phyloP scores from a whole-genome alignment of 257 asterid genomes.

The Gentiana dahurica region DNA sequence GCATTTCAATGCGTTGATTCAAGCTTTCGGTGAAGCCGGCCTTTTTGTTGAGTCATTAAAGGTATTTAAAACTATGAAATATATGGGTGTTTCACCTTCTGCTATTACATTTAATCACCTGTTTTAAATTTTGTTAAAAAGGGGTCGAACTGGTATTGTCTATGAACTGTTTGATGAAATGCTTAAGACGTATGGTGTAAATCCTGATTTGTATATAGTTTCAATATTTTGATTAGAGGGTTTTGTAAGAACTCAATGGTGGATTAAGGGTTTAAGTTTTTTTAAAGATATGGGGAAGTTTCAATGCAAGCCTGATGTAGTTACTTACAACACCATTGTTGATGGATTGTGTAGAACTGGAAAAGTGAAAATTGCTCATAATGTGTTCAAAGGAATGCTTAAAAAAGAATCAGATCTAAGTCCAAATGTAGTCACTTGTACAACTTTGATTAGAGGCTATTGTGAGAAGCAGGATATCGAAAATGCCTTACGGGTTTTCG shows the following conservation, averaged over 20 bases:
- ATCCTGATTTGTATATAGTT: slow-evolving; percentile 59
- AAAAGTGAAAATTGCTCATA: slow-evolving; percentile 49
- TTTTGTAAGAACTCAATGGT: slow-evolving; percentile 61
- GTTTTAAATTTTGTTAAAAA: slow-evolving; percentile 46
- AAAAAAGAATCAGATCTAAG: slow-evolving; percentile 42
- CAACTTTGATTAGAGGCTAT: slow-evolving; percentile 80
- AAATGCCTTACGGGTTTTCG: slow-evolving; percentile 39
- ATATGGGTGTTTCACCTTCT: slow-evolving; percentile 66
- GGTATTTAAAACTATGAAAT: slow-evolving; percentile 51
- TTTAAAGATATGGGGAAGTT: slow-evolving; percentile 72
- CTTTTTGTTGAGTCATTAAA: slow-evolving; percentile 61
- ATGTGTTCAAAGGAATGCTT: slow-evolving; percentile 57
- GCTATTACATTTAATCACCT: slow-evolving; percentile 50
- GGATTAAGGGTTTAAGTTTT: slow-evolving; percentile 55
- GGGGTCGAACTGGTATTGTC: slow-evolving; percentile 57
- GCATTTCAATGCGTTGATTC: slow-evolving; percentile 58
- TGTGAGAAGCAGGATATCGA: slow-evolving; percentile 50
- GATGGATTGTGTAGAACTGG: slow-evolving; percentile 82
- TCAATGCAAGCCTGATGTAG: slow-evolving; percentile 44
- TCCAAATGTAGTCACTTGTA: slow-evolving; percentile 74
- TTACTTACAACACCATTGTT: slow-evolving; percentile 62
- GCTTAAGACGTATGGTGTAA: slow-evolving; percentile 71
- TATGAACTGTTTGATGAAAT: slow-evolving; percentile 63
- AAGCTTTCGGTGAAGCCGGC: slow-evolving; percentile 67
- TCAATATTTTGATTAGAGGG: slow-evolving; percentile 69